These are phyloP conservation scores for Candida broadrunensis DNA, from an alignment of 805 yeast genomes.

Conservation along the genomic window DNA sequence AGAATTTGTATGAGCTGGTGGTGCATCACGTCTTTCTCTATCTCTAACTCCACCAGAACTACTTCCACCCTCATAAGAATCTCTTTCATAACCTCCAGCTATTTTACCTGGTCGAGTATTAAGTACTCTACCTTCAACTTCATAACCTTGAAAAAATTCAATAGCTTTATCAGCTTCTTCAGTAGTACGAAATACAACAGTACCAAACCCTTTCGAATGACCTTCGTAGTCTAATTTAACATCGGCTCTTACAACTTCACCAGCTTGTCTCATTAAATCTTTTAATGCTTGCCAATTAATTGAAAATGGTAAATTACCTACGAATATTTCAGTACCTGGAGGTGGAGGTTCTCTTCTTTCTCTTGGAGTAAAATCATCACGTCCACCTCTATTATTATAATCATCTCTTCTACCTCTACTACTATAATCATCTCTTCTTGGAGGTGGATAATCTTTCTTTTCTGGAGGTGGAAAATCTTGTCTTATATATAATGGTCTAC, in stretches of 20 bases:
- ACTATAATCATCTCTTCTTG: slow-evolving; percentile 10
- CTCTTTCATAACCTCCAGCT: slow-evolving; percentile 6
- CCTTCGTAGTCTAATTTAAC: slow-evolving; percentile 65
- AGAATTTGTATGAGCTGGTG: slow-evolving; percentile 29
- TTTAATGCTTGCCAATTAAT: slow-evolving; percentile 81
- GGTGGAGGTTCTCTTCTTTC: slow-evolving; percentile 6
- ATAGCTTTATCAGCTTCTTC: slow-evolving; percentile 75
- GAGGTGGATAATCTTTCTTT: slow-evolving; percentile 22
- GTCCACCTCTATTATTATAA: slow-evolving; percentile 16
- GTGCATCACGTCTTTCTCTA: slow-evolving; percentile 1
- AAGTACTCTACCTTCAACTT: slow-evolving; percentile 69
- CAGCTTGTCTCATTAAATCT: slow-evolving; percentile 76
- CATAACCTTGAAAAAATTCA: slow-evolving; percentile 63
- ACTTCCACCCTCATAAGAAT: slow-evolving; percentile 1
- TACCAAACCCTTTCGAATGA: slow-evolving; percentile 83
- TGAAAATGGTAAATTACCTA: slow-evolving; percentile 82
- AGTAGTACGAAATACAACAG: slow-evolving; percentile 62
- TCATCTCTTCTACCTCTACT: slow-evolving; percentile 14
- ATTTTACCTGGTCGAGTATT: slow-evolving; percentile 72
- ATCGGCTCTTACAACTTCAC: slow-evolving; percentile 80
- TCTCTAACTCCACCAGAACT: slow-evolving; percentile 1
- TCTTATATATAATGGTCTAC: slow-evolving; percentile 83
- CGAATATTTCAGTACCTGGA: slow-evolving; percentile 60
- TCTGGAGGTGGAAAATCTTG: slow-evolving; percentile 85
- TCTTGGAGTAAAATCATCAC: slow-evolving; percentile 11